phyloP scores from a whole-genome alignment of 2,329 filamentous ascomycete genomes.

The Aspergillus brasiliensis region DNA sequence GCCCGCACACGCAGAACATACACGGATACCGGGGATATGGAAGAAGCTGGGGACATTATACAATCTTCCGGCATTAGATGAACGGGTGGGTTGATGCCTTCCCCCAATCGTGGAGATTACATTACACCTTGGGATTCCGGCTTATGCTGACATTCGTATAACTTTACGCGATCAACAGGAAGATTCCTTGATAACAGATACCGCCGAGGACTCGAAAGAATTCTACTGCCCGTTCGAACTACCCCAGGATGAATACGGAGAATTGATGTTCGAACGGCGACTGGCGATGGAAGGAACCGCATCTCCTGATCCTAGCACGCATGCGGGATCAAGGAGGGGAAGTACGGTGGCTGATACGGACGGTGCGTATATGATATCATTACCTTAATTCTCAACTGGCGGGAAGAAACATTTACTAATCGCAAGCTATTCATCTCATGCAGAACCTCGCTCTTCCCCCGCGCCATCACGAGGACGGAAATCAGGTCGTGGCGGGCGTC shows the following conservation, averaged over 20 bases:
- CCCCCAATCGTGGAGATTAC: background rate
- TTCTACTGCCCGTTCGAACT: conserved; percentile 69
- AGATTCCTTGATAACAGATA: conserved; percentile 58
- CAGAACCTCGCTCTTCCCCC: conserved; percentile 48
- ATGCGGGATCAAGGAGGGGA: conserved; percentile 41
- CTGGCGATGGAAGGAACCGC: conserved; percentile 47
- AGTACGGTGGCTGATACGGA: conserved; percentile 53
- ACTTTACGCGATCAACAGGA: conserved; percentile 42
- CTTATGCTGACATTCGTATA: background rate
- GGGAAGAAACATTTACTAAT: background rate
- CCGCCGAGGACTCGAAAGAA: conserved; percentile 60
- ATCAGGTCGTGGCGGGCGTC: conserved; percentile 36
- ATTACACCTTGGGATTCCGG: background rate
- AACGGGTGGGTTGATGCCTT: conserved; percentile 64
- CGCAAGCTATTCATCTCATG: background rate
- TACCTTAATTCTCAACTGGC: too few relatives aligned
- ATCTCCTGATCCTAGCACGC: conserved; percentile 42
- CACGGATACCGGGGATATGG: conserved; percentile 89
- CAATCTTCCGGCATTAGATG: conserved; percentile 82
- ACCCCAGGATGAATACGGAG: conserved; percentile 53
- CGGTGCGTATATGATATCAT: conserved; percentile 35
- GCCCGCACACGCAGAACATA: conserved; percentile 69
- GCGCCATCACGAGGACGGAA: conserved; percentile 45
- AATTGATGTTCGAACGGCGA: conserved; percentile 52
- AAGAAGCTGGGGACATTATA: conserved; percentile 80